Conservation (phyloP, 306 rosid species). For the Castanopsis chinensis region DNA sequence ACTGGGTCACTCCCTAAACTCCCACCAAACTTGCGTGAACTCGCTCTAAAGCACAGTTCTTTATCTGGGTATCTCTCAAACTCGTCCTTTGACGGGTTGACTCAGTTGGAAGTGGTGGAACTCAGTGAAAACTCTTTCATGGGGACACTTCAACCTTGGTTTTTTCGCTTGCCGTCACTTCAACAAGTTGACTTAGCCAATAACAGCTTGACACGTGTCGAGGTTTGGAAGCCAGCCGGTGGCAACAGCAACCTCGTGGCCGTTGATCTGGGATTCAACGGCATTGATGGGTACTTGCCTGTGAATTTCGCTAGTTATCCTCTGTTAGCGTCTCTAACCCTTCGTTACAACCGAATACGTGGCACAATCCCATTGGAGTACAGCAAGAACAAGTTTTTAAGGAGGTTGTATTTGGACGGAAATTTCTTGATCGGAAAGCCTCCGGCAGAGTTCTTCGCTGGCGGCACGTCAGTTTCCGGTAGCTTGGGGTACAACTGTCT, state of each 20-base stretch:
- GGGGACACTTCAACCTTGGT: constrained; percentile 58
- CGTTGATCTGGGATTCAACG: constrained; percentile 73
- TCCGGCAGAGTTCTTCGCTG: constrained; percentile 52
- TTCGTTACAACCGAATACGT: constrained; percentile 70
- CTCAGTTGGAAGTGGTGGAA: constrained; percentile 68
- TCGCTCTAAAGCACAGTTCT: constrained; percentile 65
- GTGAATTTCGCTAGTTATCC: constrained; percentile 57
- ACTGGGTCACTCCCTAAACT: constrained; percentile 55
- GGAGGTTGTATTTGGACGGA: constrained; percentile 70
- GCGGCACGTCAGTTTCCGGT: constrained; percentile 47
- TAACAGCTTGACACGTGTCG: constrained; percentile 57
- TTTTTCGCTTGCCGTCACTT: constrained; percentile 60
- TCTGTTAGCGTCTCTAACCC: constrained; percentile 56
- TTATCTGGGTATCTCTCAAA: constrained; percentile 56
- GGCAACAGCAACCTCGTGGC: constrained; percentile 59
- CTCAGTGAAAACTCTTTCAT: constrained; percentile 62
- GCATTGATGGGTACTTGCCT: constrained; percentile 65
- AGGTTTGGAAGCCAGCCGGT: constrained; percentile 38
- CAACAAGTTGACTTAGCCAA: constrained; percentile 76
- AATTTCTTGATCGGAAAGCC: constrained; percentile 75
- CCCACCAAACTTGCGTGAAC: constrained; percentile 63
- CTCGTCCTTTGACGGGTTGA: constrained; percentile 39
- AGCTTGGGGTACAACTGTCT: constrained; percentile 91
- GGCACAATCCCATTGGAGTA: constrained; percentile 73
- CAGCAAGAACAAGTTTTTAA: constrained; percentile 45